Evolutionary conservation across 345 rosid genomes (phyloP).

Genomic region (Corchorus olitorius): DNA sequence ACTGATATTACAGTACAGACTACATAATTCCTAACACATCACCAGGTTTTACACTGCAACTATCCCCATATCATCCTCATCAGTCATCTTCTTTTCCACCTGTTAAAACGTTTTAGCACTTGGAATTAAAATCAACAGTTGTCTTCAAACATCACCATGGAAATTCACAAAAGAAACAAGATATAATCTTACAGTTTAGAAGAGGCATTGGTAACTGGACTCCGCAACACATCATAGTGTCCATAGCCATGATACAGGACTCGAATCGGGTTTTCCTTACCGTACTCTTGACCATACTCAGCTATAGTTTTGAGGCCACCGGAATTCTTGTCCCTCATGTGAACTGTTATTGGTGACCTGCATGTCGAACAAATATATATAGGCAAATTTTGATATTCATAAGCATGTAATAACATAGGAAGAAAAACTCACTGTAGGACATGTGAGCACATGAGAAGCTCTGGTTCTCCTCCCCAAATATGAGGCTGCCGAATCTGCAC

Average conservation of each 20-base stretch:
- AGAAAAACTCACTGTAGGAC: slow-evolving; percentile 45
- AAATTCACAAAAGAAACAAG: slow-evolving; percentile 8
- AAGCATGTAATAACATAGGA: not conserved
- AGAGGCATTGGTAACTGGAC: slow-evolving; percentile 22
- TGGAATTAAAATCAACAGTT: not conserved
- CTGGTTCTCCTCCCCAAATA: slow-evolving; percentile 80
- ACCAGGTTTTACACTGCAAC: not conserved
- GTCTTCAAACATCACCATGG: not conserved
- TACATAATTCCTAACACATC: not conserved
- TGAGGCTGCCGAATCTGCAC: slow-evolving; percentile 62
- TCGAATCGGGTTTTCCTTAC: slow-evolving; percentile 50
- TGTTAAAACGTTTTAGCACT: not conserved
- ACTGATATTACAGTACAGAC: not conserved
- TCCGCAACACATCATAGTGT: slow-evolving; percentile 57
- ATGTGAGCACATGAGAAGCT: slow-evolving; percentile 74
- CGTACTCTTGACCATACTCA: slow-evolving; percentile 68
- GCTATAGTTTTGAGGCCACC: slow-evolving; percentile 50
- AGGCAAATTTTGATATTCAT: not conserved
- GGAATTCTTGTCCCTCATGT: slow-evolving; percentile 47
- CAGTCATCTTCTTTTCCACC: slow-evolving; percentile 6
- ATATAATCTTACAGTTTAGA: slow-evolving; percentile 46
- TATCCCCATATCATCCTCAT: not conserved
- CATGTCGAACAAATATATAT: not conserved
- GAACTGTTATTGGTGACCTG: slow-evolving; percentile 63
- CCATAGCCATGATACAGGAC: slow-evolving; percentile 66